A percentile compares a stretch with the other conserved stretches of the same genome.
These are phyloP conservation scores for Cyberlindnera japonica DNA, from an alignment of 805 yeast species.

Conservation along the genomic window DNA sequence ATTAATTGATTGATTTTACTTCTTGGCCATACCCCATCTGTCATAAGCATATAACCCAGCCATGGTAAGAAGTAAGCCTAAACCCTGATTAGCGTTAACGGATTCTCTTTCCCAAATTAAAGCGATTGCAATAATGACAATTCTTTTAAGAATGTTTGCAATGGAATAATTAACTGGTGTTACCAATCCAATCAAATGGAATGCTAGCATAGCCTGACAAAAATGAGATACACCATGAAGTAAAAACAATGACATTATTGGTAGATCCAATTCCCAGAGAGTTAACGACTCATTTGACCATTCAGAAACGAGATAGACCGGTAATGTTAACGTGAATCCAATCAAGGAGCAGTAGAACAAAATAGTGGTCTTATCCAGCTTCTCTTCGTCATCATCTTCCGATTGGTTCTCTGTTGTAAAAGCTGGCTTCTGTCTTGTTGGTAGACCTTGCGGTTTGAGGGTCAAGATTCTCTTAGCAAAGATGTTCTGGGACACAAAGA, in stretches of 20 bases:
- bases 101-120: conserved; percentile 56
- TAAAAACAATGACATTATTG: conserved; percentile 38
- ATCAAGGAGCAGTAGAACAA: conserved; percentile 66
- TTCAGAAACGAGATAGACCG: conserved; percentile 61
- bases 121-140: conserved; percentile 64
- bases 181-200: conserved; percentile 66
- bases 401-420: conserved; percentile 18
- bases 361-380: conserved; percentile 68
- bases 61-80: conserved; percentile 55
- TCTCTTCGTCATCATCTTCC: conserved; percentile 30
- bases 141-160: conserved; percentile 73
- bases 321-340: conserved; percentile 65
- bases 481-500: conserved; percentile 75
- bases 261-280: conserved; percentile 26
- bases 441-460: conserved; percentile 33
- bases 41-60: conserved; percentile 68
- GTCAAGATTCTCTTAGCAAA: conserved; percentile 75
- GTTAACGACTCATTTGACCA: conserved; percentile 30
- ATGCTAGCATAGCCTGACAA: conserved; percentile 68
- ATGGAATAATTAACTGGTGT: conserved; percentile 78
- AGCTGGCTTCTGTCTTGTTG: conserved; percentile 13
- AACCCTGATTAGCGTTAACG: conserved; percentile 39
- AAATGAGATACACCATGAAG: conserved; percentile 72
- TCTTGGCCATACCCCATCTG: conserved; percentile 50
- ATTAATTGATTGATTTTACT: no score